Evolutionary conservation across 352 stramenopile species (phyloP), one percentile per base, ranked within the genome.

Genomic region (Phytophthora vignae): DNA sequence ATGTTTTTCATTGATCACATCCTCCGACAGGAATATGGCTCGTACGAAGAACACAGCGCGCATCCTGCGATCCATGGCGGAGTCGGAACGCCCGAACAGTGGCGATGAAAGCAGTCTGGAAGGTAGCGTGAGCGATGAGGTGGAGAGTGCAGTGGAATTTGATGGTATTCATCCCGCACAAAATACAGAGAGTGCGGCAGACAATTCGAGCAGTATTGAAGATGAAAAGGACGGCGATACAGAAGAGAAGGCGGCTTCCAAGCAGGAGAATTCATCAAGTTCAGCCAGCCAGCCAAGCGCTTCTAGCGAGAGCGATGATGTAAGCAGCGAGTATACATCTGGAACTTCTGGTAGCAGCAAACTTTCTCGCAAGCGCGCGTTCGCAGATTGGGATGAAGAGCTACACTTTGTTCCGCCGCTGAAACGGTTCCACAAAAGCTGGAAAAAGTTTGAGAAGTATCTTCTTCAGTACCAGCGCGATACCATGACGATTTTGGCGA

Each of bases 361-460:
- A 42, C 36, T 14, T 42, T 42, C 36, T 15, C 36, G 36, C 36
- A 49, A 49, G 7, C 40, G 40, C 9, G 40, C 40, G 12, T 21
- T 49, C 7, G 3, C 15, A 11, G 40, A 49, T n/a, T n/a, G 14
- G 6, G 14, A n/a, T 7, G 40, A 49, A 21, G 19, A 49, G 17
- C 15, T 64, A 10, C 31, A 55, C 17, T 55, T n/a, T 5, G 42
- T 55, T 6, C 9, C 14, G 4, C 14, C 11, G 46, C 22, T 52
- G 10, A 56, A 57, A 25, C 33, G 6, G 5, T 48, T n/a, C 21
- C 33, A 66, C 21, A 66, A 57, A n/a, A 33, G 2, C 7, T 64
- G 44, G 42, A n/a, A 31, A 14, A 53, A 12, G 5, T 64, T 64
- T 29, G 42, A 64, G 15, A 5, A 11, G 15, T 58, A 57, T 15